phyloP scores from a whole-genome alignment of 164 flowering plant species.

The Chloranthus sessilifolius region DNA sequence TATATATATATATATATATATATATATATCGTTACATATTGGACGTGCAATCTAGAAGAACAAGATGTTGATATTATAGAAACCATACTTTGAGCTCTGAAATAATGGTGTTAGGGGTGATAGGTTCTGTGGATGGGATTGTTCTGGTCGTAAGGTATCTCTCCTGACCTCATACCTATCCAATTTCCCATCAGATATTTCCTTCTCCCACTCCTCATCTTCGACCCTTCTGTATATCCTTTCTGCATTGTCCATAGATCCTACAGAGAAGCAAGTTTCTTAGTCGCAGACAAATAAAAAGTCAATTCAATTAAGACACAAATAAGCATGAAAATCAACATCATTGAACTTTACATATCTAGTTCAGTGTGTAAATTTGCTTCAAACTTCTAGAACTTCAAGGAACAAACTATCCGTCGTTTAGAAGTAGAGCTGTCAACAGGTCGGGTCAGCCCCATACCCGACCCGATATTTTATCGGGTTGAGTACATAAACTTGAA shows the following conservation, averaged over 20 bases:
- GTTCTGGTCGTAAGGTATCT: slow-evolving; percentile 19
- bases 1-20: too few species aligned
- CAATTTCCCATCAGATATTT: slow-evolving; percentile 15
- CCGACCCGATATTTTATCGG: too few species aligned
- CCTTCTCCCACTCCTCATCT: slow-evolving; percentile 20
- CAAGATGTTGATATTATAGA: neutral
- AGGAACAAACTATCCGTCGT: too few species aligned
- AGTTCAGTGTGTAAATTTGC: too few species aligned
- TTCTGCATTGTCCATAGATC: slow-evolving; percentile 10
- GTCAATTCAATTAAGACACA: neutral
- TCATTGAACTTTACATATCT: too few species aligned
- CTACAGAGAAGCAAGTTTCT: slow-evolving; percentile 3
- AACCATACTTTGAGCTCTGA: slow-evolving; percentile 11
- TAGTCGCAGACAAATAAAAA: neutral
- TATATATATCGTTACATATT: too few species aligned
- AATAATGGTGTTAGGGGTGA: slow-evolving; percentile 44
- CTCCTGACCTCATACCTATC: slow-evolving; percentile 8
- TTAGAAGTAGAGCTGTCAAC: too few species aligned
- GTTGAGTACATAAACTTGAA: too few species aligned
- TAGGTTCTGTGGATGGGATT: slow-evolving; percentile 25
- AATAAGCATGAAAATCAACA: too few species aligned
- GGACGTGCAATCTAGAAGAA: too few species aligned
- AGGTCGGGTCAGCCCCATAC: too few species aligned
- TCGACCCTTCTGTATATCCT: slow-evolving; percentile 18
- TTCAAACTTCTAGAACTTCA: too few species aligned